Percentiles rank a stretch among this genome's conserved stretches.
phyloP scores from a whole-genome alignment of 1,284 basidiomycete genomes.

The Fistulina hepatica region DNA sequence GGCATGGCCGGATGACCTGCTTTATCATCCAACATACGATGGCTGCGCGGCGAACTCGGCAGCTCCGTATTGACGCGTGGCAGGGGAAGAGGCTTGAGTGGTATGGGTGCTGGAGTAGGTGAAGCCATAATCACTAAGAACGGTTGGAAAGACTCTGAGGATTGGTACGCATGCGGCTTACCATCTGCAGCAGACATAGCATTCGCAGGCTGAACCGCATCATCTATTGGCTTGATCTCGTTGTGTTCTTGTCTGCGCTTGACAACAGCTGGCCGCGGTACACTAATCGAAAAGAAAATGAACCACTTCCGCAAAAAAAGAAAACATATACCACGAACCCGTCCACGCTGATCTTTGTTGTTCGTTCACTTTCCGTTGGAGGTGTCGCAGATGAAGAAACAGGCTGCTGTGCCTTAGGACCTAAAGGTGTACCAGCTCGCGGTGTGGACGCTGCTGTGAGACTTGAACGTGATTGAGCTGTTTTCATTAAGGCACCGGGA shows the following conservation, averaged over 20 bases:
- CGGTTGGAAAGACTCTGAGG: too few species aligned
- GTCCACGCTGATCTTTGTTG: too few species aligned
- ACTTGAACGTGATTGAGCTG: too few species aligned
- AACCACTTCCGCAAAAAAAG: conserved; percentile 3
- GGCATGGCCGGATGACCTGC: conserved; percentile 47
- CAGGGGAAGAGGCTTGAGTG: neutral
- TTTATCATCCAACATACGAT: conserved; percentile 24
- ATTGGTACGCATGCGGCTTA: neutral
- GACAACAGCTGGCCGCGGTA: conserved; percentile 67
- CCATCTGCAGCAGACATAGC: conserved; percentile 28
- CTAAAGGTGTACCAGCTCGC: too few species aligned
- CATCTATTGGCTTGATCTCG: conserved; percentile 22
- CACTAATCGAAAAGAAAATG: conserved; percentile 27
- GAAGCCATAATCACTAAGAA: too few species aligned
- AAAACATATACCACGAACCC: conserved; percentile 13
- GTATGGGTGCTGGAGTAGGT: too few species aligned
- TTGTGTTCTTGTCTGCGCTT: conserved; percentile 53
- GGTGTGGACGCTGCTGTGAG: too few species aligned
- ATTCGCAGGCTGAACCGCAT: conserved; percentile 29
- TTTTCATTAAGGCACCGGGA: too few species aligned
- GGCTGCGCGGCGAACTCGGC: conserved; percentile 31
- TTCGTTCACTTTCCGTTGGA: too few species aligned
- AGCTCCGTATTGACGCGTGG: conserved; percentile 25
- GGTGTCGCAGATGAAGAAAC: too few species aligned
- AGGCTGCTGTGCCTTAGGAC: too few species aligned